Base-by-base conservation (phyloP, 202 grass and related monocot genomes). In the Dendrocalamus latiflorus region DNA sequence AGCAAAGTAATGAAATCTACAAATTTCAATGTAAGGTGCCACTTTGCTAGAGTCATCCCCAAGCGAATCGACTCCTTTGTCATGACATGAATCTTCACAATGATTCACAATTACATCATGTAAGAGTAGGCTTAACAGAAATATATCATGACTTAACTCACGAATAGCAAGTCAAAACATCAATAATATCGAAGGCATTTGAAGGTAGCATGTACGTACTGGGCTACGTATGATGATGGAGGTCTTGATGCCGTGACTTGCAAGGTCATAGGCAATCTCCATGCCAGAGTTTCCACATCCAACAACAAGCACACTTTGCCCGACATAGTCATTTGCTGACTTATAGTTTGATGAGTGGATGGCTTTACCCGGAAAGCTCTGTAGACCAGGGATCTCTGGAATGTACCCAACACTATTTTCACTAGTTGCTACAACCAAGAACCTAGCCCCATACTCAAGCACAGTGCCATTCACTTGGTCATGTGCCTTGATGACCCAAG, bases 251-350 rank as follows among this genome's bases (percentile, higher is more conserved):
- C 83, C 87, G 51, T 91, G 72, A 63, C 57, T 59, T 33, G 84
- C 90, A 53, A 97, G 89, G 56, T 97, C 91, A 28, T 87, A 93
- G 22, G 79, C 89, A 47, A 97, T 92, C 76, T 97, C 89, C 91
- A 93, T 93, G 13, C 94, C 91, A 5, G 94, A 97, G 67, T 97
- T 97, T 9, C 91, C 94, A 47, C 85, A 86, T 54, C 94, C 94
- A 37, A 93, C 79, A 17, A 97, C 91, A 26, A 97, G 36, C 13
- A 97, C 94, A 5, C 49, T 65, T 58, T 90, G 84, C 9, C 81
- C 71, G 0, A 6, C 20, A 37, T 84, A 93, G 30, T 2, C 41
- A 20, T 84, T 65, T 33, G 84, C 83, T 38, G 85, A 87, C 25
- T 83, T 91, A 13, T 77, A 82, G 66, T 24, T 80, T 84, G 50